Conservation (phyloP, 805 yeast species). For the Hyphopichia homilentoma region DNA sequence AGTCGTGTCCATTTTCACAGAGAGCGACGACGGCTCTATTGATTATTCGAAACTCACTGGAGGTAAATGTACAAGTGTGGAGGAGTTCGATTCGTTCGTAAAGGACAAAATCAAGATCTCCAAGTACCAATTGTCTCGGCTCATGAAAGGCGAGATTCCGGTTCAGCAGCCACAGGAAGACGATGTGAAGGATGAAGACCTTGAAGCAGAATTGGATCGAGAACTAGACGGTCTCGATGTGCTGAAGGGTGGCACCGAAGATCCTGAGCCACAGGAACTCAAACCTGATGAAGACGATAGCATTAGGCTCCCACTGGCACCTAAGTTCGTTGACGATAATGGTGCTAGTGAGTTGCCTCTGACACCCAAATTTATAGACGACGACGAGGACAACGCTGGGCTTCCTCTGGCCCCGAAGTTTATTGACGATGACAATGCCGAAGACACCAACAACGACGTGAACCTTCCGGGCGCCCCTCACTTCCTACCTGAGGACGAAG, state of each 20-base stretch:
- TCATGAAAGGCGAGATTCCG: slow-evolving; percentile 35
- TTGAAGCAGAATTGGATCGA: slow-evolving; percentile 20
- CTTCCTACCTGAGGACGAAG: slow-evolving; percentile 23
- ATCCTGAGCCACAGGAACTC: not conserved
- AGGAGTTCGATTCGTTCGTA: slow-evolving; percentile 22
- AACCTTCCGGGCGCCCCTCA: slow-evolving; percentile 39
- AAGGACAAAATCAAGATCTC: slow-evolving; percentile 31
- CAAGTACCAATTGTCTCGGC: slow-evolving; percentile 35
- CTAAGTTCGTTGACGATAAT: not conserved
- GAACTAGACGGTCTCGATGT: slow-evolving; percentile 15
- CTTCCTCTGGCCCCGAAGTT: not conserved
- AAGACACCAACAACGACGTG: slow-evolving; percentile 6
- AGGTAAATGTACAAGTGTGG: slow-evolving; percentile 23
- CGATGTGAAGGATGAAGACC: slow-evolving; percentile 24
- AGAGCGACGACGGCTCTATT: slow-evolving; percentile 16
- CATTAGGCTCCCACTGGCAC: not conserved
- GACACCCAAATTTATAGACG: slow-evolving; percentile 8
- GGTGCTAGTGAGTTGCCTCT: not conserved
- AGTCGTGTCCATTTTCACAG: slow-evolving; percentile 22
- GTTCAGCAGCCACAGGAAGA: slow-evolving; percentile 13
- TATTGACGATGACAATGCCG: not conserved
- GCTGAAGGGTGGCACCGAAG: slow-evolving; percentile 2
- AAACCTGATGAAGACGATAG: not conserved
- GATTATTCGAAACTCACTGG: slow-evolving; percentile 33
- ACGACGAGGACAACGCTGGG: slow-evolving; percentile 5